Percentiles rank a stretch among this genome's conserved stretches.
Conservation (phyloP, 176 grass and related monocot species). For the Echinochloa phyllopogon region DNA sequence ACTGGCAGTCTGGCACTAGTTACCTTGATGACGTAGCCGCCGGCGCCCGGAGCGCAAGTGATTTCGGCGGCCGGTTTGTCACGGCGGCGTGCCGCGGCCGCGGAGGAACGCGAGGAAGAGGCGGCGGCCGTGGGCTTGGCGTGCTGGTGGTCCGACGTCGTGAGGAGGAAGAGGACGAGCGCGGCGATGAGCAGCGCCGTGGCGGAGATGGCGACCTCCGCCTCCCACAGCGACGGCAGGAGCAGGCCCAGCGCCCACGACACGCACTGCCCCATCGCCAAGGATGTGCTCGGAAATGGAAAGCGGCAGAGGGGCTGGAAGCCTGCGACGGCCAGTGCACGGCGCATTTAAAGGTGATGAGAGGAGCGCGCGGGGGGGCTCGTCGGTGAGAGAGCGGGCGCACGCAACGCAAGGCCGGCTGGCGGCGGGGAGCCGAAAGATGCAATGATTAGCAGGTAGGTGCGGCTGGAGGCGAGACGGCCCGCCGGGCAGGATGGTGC, state of each 20-base stretch:
- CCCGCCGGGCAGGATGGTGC: background rate
- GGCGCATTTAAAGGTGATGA: slow-evolving; percentile 18
- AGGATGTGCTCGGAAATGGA: too few relatives aligned
- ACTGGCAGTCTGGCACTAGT: background rate
- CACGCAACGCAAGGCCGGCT: background rate
- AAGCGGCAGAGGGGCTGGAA: too few relatives aligned
- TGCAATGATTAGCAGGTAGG: slow-evolving; percentile 31
- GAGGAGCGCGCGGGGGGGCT: background rate
- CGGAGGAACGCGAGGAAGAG: background rate
- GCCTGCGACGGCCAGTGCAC: background rate
- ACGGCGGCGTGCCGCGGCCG: background rate
- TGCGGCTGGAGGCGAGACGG: background rate
- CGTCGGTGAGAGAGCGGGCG: background rate
- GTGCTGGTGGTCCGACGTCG: slow-evolving; percentile 27
- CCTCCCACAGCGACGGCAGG: slow-evolving; percentile 86
- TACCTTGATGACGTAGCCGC: slow-evolving; percentile 58
- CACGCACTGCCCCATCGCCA: slow-evolving; percentile 39
- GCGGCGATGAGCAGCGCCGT: slow-evolving; percentile 54
- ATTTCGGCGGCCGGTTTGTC: background rate
- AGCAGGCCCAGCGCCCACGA: slow-evolving; percentile 57
- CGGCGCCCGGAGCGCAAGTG: background rate
- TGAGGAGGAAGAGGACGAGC: slow-evolving; percentile 52
- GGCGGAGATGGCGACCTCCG: slow-evolving; percentile 65
- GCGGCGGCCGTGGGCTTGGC: background rate
- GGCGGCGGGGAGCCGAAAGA: slow-evolving; percentile 38